Conservation (phyloP, 768 basidiomycete species). For the Tylopilus vinaceipallidus region DNA sequence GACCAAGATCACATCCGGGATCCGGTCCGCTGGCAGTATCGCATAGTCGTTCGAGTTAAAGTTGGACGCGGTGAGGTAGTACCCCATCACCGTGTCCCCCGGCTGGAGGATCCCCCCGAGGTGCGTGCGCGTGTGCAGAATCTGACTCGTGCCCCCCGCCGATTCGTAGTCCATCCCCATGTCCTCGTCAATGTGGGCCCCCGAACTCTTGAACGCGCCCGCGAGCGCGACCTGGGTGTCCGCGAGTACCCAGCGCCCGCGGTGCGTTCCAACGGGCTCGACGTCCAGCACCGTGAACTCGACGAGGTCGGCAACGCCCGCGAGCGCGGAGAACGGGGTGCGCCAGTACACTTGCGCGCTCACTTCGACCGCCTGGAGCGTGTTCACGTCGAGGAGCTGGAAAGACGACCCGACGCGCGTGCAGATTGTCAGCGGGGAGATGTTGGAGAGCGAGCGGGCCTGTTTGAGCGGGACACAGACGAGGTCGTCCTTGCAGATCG, state of each 20-base stretch:
- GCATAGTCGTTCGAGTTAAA: conserved; percentile 91
- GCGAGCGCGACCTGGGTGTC: conserved; percentile 89
- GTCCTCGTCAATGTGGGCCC: conserved; percentile 43
- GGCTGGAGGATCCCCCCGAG: conserved; percentile 92
- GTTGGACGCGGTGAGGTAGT: conserved; percentile 84
- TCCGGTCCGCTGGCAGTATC: conserved; percentile 54
- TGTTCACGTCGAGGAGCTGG: conserved; percentile 86
- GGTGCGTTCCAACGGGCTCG: conserved; percentile 69
- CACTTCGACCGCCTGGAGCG: conserved; percentile 82
- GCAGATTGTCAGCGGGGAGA: conserved; percentile 84
- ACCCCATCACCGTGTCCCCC: conserved; percentile 91
- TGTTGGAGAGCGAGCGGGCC: conserved; percentile 82
- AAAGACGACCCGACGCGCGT: conserved; percentile 89
- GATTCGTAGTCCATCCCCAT: conserved; percentile 62
- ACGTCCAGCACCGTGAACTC: conserved; percentile 96
- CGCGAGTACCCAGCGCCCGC: conserved; percentile 80
- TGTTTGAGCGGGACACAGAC: conserved; percentile 84
- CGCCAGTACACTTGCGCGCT: conserved; percentile 85
- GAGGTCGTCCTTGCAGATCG: conserved; percentile 97
- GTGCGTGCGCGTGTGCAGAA: conserved; percentile 95
- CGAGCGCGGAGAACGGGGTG: conserved; percentile 82
- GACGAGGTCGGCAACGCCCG: conserved; percentile 78
- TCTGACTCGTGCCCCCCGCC: conserved; percentile 62
- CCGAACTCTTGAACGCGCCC: conserved; percentile 68
- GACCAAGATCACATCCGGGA: conserved; percentile 91